phyloP scores from a whole-genome alignment of 805 yeast species.

The Spathaspora sp. region DNA sequence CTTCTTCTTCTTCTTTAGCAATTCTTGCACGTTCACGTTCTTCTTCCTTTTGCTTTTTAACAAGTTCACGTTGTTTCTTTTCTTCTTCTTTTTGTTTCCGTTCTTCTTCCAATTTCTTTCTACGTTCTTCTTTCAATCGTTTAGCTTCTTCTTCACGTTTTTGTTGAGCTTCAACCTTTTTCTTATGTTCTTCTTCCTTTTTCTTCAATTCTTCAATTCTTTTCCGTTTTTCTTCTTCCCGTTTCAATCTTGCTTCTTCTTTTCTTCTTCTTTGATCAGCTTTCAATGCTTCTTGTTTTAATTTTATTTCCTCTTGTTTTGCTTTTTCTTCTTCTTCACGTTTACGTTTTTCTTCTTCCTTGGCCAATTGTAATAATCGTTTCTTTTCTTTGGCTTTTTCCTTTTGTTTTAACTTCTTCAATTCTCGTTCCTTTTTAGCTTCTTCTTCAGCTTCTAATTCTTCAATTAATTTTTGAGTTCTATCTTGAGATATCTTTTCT shows the following conservation, averaged over 20 bases:
- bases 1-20: conserved; percentile 7
- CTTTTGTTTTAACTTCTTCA: conserved; percentile 59
- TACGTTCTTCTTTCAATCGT: conserved; percentile 21
- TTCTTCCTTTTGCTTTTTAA: conserved; percentile 13
- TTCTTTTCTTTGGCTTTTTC: conserved; percentile 73
- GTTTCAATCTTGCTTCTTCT: conserved; percentile 35
- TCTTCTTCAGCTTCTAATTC: conserved; percentile 70
- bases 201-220: conserved; percentile 31
- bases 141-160: conserved; percentile 26
- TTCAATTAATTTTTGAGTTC: conserved; percentile 55
- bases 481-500: conserved; percentile 75
- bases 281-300: conserved; percentile 29
- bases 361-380: conserved; percentile 55
- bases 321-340: conserved; percentile 51
- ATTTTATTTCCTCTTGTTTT: conserved; percentile 27
- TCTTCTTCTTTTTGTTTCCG: conserved; percentile 21
- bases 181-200: conserved; percentile 30
- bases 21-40: conserved; percentile 9
- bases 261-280: conserved; percentile 37
- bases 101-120: conserved; percentile 21
- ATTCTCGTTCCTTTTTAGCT: conserved; percentile 61
- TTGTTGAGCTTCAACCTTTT: conserved; percentile 25
- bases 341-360: conserved; percentile 55
- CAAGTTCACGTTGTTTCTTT: conserved; percentile 16
- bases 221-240: conserved; percentile 49